A percentile compares a stretch with the other conserved stretches of the same genome.
phyloP scores from a whole-genome alignment of 1,284 basidiomycete genomes.

The Rhodotorula sp. region DNA sequence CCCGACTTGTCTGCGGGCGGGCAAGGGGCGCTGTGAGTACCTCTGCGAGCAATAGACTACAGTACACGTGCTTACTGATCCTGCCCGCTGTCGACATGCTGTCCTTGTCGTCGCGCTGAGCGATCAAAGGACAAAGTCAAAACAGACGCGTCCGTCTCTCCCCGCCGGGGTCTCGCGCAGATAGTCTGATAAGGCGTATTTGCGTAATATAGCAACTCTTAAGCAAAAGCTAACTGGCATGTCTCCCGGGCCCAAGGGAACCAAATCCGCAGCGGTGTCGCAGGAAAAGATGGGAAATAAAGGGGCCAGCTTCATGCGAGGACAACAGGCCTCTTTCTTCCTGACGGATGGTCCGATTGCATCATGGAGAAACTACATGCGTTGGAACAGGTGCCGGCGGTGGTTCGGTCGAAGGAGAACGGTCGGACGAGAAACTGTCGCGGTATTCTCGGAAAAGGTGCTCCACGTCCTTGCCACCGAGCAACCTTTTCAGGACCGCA shows the following conservation, averaged over 20 bases:
- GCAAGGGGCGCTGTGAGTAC: background rate
- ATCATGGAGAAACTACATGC: background rate
- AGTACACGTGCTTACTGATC: slow-evolving; percentile 13
- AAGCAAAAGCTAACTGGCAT: too few relatives aligned
- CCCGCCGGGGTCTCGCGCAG: too few relatives aligned
- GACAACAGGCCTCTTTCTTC: too few relatives aligned
- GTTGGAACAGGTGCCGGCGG: slow-evolving; percentile 27
- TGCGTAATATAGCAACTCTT: too few relatives aligned
- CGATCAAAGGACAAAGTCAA: too few relatives aligned
- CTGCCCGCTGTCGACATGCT: slow-evolving; percentile 32
- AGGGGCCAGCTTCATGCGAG: background rate
- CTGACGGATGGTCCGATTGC: too few relatives aligned
- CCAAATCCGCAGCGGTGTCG: too few relatives aligned
- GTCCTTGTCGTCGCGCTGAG: too few relatives aligned
- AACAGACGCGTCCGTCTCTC: too few relatives aligned
- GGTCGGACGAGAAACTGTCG: background rate
- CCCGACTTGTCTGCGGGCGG: slow-evolving; percentile 53
- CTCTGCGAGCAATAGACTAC: accelerated
- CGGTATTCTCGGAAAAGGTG: slow-evolving; percentile 34
- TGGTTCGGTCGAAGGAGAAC: background rate
- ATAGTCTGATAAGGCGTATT: too few relatives aligned
- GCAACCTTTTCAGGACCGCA: slow-evolving; percentile 7
- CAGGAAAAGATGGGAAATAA: background rate
- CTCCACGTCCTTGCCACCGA: slow-evolving; percentile 15
- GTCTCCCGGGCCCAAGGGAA: too few relatives aligned